Base-by-base conservation (phyloP, 2,329 filamentous ascomycete genomes). In the Onygenales sp. region DNA sequence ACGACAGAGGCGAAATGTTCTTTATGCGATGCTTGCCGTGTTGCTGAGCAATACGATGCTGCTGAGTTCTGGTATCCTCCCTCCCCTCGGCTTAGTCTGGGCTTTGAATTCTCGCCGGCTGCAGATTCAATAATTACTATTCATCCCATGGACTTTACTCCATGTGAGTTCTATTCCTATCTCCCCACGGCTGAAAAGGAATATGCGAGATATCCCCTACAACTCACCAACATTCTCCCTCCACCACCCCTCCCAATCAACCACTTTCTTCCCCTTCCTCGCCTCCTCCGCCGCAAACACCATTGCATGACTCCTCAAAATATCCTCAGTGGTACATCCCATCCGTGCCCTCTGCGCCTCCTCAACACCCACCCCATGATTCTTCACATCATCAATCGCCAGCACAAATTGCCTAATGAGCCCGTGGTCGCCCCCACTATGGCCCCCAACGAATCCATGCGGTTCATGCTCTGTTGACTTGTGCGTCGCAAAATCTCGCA, bases 211-310 rank as follows among this genome's bases (percentile, higher is more conserved):
- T 27, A 27, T 27, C 21, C 21, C 21, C 21, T 27, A 27, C 21
- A 3, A 27, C 21, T 27, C 21, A 27, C 21, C 21, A 45, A 45
- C 43, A 31, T 45, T 69, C 49, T 68, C 63, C n/a, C 70, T 67
- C 87, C 87, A 91, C 85, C 86, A 91, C 40, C 74, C 65, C 36
- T 70, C 69, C 81, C 86, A 92, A 59, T 86, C 77, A 8, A 93
- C 69, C 4, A 88, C 81, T 64, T 77, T 81, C 61, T 76, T 78
- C 50, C 74, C 73, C 45, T 69, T 74, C 60, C 88, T 77, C 2
- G 88, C 87, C 57, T 90, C 84, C 70, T 94, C 88, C 1, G 88
- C 89, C 17, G 86, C 87, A 69, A 92, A 94, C 0, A 93, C 88
- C 72, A 89, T 78, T 2, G 85, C 88, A 67, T 94, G 88, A 63